These are phyloP conservation scores for Gymnopilus junonius DNA, from an alignment of 768 basidiomycete species.

Conservation along the genomic window DNA sequence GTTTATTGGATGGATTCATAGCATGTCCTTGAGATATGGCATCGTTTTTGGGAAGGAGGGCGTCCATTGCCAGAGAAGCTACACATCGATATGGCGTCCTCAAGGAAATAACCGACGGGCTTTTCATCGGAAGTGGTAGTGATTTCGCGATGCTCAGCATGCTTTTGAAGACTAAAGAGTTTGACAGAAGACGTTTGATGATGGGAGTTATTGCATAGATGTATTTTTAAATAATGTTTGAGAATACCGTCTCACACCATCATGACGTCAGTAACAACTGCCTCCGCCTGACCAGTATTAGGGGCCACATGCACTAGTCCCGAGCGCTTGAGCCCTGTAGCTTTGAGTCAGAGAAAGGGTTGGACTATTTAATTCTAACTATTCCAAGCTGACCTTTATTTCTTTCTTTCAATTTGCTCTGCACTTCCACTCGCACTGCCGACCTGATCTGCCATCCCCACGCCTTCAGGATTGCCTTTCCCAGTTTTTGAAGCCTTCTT, in stretches of 20 bases:
- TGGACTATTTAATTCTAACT: too few species aligned
- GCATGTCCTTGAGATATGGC: constrained; percentile 6
- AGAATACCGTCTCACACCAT: background rate
- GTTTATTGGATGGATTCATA: background rate
- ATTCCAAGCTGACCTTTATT: background rate
- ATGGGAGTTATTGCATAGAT: too few species aligned
- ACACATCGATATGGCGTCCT: background rate
- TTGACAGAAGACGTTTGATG: too few species aligned
- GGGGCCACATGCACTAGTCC: too few species aligned
- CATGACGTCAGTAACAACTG: background rate
- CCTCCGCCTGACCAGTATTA: too few species aligned
- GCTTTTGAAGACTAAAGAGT: too few species aligned
- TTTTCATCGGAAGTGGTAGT: too few species aligned
- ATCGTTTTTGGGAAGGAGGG: background rate
- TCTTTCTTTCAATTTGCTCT: constrained; percentile 18
- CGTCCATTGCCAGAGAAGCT: background rate
- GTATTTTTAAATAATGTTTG: too few species aligned
- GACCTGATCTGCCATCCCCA: constrained; percentile 30
- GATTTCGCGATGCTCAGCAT: background rate
- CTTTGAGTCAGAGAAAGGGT: too few species aligned
- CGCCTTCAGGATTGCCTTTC: constrained; percentile 25
- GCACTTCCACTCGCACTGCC: constrained; percentile 25
- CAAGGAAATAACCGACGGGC: too few species aligned
- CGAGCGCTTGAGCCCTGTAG: too few species aligned
- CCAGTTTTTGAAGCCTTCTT: constrained; percentile 13